Evolutionary conservation across 208 protist species (phyloP).

Genomic region (Acanthamoeba triangularis): DNA sequence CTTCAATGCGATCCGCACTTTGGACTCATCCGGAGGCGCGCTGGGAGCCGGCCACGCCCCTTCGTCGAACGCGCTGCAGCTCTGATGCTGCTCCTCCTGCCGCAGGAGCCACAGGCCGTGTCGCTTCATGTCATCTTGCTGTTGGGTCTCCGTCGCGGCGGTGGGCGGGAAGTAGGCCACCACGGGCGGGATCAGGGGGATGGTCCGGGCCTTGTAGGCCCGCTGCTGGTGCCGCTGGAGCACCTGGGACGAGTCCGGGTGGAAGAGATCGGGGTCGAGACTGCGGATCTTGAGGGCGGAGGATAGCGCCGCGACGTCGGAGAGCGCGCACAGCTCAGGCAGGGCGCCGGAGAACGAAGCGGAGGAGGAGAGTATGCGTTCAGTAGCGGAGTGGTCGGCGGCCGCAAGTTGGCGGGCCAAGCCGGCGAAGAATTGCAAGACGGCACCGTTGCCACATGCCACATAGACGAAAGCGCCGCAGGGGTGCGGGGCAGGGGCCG

Average conservation of each 20-base stretch:
- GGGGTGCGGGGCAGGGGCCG: not conserved
- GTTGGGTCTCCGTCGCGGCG: not conserved
- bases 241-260: not conserved
- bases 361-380: not conserved
- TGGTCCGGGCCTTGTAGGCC: not conserved
- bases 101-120: not conserved
- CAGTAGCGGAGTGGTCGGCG: too few relatives aligned
- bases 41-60: not conserved
- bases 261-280: constrained; percentile 43
- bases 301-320: not conserved
- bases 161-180: constrained; percentile 16
- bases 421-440: not conserved
- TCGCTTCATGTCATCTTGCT: not conserved
- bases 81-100: not conserved
- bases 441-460: not conserved
- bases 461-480: not conserved
- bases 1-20: not conserved
- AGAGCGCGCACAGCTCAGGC: not conserved
- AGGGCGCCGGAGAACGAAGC: not conserved
- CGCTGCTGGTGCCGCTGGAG: not conserved
- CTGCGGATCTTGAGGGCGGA: not conserved
- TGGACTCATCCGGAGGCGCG: not conserved
- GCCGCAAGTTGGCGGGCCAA: not conserved
- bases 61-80: not conserved
- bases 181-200: not conserved